Conservation (phyloP, 148 eudicot species). For the Oxyria digyna region DNA sequence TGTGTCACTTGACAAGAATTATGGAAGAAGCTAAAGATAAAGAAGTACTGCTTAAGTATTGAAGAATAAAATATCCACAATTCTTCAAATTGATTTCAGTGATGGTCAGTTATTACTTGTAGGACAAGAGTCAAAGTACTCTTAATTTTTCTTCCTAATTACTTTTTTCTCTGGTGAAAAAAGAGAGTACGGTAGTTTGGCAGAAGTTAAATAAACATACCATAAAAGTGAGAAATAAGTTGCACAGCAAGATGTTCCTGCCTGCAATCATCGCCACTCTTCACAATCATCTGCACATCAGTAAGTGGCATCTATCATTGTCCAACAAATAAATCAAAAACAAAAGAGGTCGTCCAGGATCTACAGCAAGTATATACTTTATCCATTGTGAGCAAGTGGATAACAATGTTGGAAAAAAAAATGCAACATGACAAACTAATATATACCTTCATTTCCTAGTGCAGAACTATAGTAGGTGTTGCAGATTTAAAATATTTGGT, state of each 20-base stretch:
- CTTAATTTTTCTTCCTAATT: not conserved
- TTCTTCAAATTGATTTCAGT: not conserved
- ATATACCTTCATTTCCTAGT: not conserved
- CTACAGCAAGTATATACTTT: not conserved
- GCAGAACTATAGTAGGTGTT: not conserved
- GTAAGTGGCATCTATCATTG: not conserved
- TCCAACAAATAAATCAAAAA: not conserved
- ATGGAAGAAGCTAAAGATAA: not conserved
- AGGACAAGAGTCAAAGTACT: not conserved
- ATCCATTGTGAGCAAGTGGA: not conserved
- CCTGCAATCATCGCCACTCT: constrained; percentile 99
- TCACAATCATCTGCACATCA: constrained; percentile 57
- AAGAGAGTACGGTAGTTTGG: not conserved
- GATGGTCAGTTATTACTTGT: not conserved
- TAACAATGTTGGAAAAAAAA: not conserved
- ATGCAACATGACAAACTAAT: not conserved
- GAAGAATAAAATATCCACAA: not conserved
- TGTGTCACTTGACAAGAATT: not conserved
- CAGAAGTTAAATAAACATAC: constrained; percentile 24
- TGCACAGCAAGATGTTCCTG: constrained; percentile 99
- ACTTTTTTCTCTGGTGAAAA: not conserved
- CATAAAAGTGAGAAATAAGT: constrained; percentile 91
- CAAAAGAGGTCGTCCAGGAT: not conserved
- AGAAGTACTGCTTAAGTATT: not conserved
- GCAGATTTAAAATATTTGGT: not conserved